These are phyloP conservation scores for Cladorrhinum sp. DNA, from an alignment of 2,329 filamentous ascomycete genomes.

Conservation along the genomic window DNA sequence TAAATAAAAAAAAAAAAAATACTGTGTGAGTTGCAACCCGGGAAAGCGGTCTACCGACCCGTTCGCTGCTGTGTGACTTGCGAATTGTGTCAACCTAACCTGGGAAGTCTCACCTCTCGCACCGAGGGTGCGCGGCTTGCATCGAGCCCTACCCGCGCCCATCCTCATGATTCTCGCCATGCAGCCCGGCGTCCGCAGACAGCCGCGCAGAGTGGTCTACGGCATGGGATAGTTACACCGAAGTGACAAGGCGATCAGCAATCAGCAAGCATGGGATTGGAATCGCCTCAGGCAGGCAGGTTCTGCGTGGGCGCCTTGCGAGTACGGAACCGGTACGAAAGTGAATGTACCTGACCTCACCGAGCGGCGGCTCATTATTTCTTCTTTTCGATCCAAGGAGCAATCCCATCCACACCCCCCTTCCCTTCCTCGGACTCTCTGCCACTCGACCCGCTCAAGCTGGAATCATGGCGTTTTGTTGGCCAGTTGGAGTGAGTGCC, in stretches of 20 bases:
- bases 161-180: conserved; percentile 10
- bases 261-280: neutral
- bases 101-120: conserved; percentile 11
- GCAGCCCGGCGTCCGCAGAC: conserved; percentile 9
- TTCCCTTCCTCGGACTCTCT: neutral
- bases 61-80: neutral
- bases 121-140: conserved; percentile 15
- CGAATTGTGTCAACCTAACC: no score
- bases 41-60: no score
- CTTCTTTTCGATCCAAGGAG: neutral
- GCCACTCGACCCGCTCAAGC: neutral
- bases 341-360: neutral
- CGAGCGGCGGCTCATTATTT: neutral
- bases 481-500: neutral
- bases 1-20: no score
- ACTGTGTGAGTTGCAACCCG: no score
- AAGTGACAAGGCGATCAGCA: conserved; percentile 5
- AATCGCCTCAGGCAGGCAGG: neutral
- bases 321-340: neutral
- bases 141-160: conserved; percentile 15
- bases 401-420: neutral
- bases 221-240: neutral
- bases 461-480: neutral
- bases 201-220: neutral
- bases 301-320: neutral